Evolutionary conservation across 2,329 filamentous ascomycete species (phyloP), one percentile per base, ranked within the genome.

Genomic region (Fusarium torulosum): DNA sequence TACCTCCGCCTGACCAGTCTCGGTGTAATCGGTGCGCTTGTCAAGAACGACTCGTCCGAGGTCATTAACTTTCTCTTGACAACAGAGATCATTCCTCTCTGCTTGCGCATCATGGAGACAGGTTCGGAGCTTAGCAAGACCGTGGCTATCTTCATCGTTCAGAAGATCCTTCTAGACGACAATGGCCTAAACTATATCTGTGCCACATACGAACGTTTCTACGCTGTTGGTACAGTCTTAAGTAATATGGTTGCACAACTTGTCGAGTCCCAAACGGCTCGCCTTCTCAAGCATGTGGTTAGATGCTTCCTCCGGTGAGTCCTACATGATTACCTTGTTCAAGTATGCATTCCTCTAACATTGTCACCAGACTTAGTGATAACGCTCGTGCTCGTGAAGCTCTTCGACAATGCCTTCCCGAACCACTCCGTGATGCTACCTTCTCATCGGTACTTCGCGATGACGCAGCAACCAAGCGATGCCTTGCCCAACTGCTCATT

Each of bases 221-320:
- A 98, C 73, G 96, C 96, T 9, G 96, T 99, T 7, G 96, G 96
- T 7, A 99, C 96, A 2, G 96, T 99, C 7, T 84, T 99, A 38
- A 97, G 93, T 82, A 99, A 98, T 77, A 99, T 99, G 96, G 96
- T 99, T 58, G 94, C 91, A 53, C 95, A 98, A 81, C 87, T 99
- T 37, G 96, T 98, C 38, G 96, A 99, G 80, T 95, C 97, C 76
- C 96, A 99, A 81, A 99, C 96, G 2, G 96, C 97, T 29, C 88
- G 96, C 52, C 85, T 99, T 45, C 88, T 99, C 23, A 99, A 99
- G 86, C 96, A 99, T 77, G 96, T 99, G 58, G 96, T 99, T 33
- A 87, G 96, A 71, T 99, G 96, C 81, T 99, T 99, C 79, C 86
- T 99, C 76, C 88, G 96, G 93, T 96, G 83, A 72, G 88, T 81